Evolutionary conservation across 306 rosid genomes (phyloP).

Genomic region (Inga oerstediana): DNA sequence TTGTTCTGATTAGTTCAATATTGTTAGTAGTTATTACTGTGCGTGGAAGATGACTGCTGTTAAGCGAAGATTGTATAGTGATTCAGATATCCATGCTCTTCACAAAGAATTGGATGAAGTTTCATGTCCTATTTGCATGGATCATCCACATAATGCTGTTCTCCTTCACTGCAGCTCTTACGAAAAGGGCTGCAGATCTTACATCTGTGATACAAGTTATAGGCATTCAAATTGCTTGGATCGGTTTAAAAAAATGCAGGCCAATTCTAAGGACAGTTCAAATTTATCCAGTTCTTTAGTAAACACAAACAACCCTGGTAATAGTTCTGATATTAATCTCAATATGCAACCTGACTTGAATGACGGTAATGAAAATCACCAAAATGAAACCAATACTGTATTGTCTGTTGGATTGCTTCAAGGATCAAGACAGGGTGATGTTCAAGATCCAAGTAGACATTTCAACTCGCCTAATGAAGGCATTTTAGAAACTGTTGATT

Average conservation of each 20-base stretch:
- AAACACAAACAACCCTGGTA: constrained; percentile 66
- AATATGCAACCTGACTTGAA: constrained; percentile 61
- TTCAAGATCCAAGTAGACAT: constrained; percentile 68
- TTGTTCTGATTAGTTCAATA: constrained; percentile 72
- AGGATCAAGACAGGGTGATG: constrained; percentile 61
- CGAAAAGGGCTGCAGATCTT: constrained; percentile 97
- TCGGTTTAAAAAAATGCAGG: constrained; percentile 84
- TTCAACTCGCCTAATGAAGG: constrained; percentile 60
- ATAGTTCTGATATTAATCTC: constrained; percentile 59
- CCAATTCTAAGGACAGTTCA: constrained; percentile 60
- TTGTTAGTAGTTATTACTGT: constrained; percentile 83
- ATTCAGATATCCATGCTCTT: constrained; percentile 86
- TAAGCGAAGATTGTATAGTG: constrained; percentile 91
- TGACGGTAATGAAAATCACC: constrained; percentile 61
- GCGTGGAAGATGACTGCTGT: constrained; percentile 98
- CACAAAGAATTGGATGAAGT: constrained; percentile 98
- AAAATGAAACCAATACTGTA: constrained; percentile 68
- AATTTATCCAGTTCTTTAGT: constrained; percentile 66
- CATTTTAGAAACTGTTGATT: constrained; percentile 69
- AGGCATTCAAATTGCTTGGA: constrained; percentile 99
- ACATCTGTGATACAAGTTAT: constrained; percentile 93
- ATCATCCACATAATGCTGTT: constrained; percentile 99
- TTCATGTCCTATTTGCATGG: constrained; percentile 99
- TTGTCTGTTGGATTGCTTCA: constrained; percentile 68
- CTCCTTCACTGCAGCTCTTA: constrained; percentile 96